Conservation (phyloP, 805 yeast genomes). For the Saccharomycopsis fodiens region DNA sequence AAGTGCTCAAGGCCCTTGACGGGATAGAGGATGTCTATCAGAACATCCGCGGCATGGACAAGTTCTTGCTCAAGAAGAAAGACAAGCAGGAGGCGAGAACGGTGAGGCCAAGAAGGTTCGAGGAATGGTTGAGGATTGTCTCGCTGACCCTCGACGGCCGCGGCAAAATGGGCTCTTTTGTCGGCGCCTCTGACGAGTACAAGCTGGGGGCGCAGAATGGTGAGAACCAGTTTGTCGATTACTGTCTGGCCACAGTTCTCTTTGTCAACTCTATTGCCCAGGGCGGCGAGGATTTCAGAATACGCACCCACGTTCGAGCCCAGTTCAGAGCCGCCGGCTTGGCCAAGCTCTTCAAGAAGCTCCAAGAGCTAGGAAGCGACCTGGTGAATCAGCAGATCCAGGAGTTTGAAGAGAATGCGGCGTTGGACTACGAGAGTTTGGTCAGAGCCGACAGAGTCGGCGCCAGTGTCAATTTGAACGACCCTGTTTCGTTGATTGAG, state of each 20-base stretch:
- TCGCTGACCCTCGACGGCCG: slow-evolving; percentile 70
- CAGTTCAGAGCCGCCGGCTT: slow-evolving; percentile 37
- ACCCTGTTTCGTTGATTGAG: slow-evolving; percentile 62
- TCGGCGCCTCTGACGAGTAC: slow-evolving; percentile 85
- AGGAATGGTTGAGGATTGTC: slow-evolving; percentile 60
- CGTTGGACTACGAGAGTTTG: slow-evolving; percentile 16
- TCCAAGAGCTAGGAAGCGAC: slow-evolving; percentile 35
- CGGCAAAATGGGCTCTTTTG: slow-evolving; percentile 84
- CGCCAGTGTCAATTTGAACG: slow-evolving; percentile 50
- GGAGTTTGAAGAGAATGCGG: slow-evolving; percentile 20
- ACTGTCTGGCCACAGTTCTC: slow-evolving; percentile 61
- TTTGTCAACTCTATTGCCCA: slow-evolving; percentile 58
- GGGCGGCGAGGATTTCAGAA: slow-evolving; percentile 30
- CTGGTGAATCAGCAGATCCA: slow-evolving; percentile 25
- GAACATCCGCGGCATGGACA: slow-evolving; percentile 15
- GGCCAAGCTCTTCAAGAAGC: slow-evolving; percentile 27
- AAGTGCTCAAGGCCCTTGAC: slow-evolving; percentile 47
- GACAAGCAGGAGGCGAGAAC: neutral
- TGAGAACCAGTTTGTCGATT: slow-evolving; percentile 63
- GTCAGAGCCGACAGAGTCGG: slow-evolving; percentile 31
- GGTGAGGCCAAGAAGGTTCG: slow-evolving; percentile 9
- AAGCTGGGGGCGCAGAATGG: slow-evolving; percentile 42
- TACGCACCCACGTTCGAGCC: slow-evolving; percentile 50
- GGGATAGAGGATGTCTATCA: slow-evolving; percentile 25
- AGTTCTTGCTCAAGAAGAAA: slow-evolving; percentile 3